Evolutionary conservation across 1,284 basidiomycete genomes (phyloP).

Genomic region (Cryptococcus sp.): DNA sequence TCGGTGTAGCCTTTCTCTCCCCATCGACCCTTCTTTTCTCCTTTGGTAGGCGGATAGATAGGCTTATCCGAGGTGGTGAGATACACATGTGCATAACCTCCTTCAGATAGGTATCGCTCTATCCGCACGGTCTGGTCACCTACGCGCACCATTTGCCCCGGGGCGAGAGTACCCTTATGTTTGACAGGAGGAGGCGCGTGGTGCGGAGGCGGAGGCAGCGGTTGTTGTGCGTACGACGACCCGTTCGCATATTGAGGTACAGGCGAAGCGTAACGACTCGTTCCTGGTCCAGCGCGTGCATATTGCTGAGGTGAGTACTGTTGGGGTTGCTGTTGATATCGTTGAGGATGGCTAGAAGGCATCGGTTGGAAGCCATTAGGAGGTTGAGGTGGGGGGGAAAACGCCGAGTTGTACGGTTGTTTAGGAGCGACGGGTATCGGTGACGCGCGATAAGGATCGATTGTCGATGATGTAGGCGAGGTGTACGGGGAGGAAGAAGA

Average conservation of each 20-base stretch:
- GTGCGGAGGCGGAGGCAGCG: constrained; percentile 1
- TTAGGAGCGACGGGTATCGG: constrained; percentile 27
- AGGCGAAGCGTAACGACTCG: constrained; percentile 12
- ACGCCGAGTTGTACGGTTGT: constrained; percentile 28
- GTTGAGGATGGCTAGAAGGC: constrained; percentile 22
- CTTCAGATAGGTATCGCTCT: constrained; percentile 89
- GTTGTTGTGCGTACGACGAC: constrained; percentile 8
- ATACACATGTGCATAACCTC: constrained; percentile 98
- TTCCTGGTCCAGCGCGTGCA: constrained; percentile 6
- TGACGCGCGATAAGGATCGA: constrained; percentile 31
- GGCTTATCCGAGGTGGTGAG: constrained; percentile 83
- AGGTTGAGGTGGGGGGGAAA: constrained; percentile 28
- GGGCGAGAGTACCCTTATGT: constrained; percentile 55
- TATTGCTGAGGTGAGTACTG: constrained; percentile 14
- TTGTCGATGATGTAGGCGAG: constrained; percentile 19
- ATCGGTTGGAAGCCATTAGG: constrained; percentile 22
- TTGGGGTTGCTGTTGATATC: constrained; percentile 16
- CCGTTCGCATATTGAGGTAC: constrained; percentile 5
- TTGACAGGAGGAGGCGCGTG: constrained; percentile 22
- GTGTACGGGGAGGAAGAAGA: constrained; percentile 11
- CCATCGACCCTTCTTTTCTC: constrained; percentile 48
- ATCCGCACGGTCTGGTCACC: constrained; percentile 87
- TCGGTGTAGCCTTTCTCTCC: constrained; percentile 66
- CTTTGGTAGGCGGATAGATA: constrained; percentile 60
- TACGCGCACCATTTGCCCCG: constrained; percentile 84